A percentile compares a stretch with the other conserved stretches of the same genome.
phyloP scores from a whole-genome alignment of 1,284 basidiomycete genomes.

The Amylostereum areolatum region DNA sequence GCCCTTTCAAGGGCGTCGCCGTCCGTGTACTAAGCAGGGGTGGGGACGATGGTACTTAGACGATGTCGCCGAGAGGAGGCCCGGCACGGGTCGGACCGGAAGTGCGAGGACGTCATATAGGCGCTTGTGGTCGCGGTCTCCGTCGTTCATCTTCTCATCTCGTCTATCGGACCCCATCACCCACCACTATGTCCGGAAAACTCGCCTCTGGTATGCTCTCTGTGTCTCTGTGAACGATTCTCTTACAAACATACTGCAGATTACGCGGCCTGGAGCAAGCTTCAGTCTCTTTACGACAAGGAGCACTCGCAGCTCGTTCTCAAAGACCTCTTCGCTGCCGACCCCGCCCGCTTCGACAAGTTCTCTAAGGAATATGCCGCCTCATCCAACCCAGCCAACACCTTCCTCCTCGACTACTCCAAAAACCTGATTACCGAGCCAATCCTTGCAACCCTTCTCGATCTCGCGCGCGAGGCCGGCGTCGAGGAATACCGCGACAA shows the following conservation, averaged over 20 bases:
- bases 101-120: no score
- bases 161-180: no score
- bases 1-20: no score
- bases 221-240: not conserved
- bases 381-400: constrained; percentile 59
- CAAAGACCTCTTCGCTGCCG: constrained; percentile 86
- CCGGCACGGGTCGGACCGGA: no score
- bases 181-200: constrained; percentile 33
- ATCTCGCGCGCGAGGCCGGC: constrained; percentile 80
- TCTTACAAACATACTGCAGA: constrained; percentile 39
- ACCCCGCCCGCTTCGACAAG: constrained; percentile 82
- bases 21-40: no score
- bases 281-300: constrained; percentile 79
- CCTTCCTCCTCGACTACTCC: constrained; percentile 92
- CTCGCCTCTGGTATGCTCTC: constrained; percentile 24
- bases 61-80: no score
- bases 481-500: constrained; percentile 85
- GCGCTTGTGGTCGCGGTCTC: no score
- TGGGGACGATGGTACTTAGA: no score
- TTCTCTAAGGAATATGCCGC: constrained; percentile 80
- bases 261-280: constrained; percentile 87
- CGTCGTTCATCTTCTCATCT: no score
- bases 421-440: constrained; percentile 94
- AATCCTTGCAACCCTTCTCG: constrained; percentile 72
- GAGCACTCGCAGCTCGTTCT: constrained; percentile 77